Evolutionary conservation across 805 yeast genomes (phyloP).

Genomic region (Metschnikowia kunwiensis): DNA sequence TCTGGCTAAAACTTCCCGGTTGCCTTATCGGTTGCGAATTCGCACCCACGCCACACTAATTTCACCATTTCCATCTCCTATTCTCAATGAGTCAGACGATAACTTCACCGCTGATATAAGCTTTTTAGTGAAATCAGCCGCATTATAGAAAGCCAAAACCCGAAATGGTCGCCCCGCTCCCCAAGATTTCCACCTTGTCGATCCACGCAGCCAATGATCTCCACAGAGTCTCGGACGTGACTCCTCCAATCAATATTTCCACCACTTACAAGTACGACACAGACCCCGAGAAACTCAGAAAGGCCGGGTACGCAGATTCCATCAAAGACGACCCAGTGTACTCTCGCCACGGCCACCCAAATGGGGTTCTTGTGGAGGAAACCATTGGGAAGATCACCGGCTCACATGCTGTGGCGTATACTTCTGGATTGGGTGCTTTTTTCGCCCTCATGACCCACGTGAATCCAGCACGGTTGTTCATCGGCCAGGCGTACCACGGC

Average conservation of each 20-base stretch:
- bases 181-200: conserved; percentile 10
- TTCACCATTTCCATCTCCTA: too few species aligned
- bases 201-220: conserved; percentile 72
- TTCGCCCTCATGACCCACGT: conserved; percentile 65
- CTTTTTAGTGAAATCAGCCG: too few species aligned
- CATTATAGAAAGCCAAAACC: too few species aligned
- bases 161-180: too few species aligned
- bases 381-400: conserved; percentile 58
- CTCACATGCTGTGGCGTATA: conserved; percentile 65
- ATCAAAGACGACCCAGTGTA: conserved; percentile 34
- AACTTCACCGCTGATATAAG: too few species aligned
- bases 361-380: conserved; percentile 62
- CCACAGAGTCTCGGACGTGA: conserved; percentile 60
- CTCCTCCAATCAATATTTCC: conserved; percentile 77
- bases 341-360: conserved; percentile 76
- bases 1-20: too few species aligned
- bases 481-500: conserved; percentile 86
- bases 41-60: too few species aligned
- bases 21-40: too few species aligned
- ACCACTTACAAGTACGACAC: conserved; percentile 71
- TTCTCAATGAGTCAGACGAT: too few species aligned
- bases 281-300: conserved; percentile 54
- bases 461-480: conserved; percentile 71
- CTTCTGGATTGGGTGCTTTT: conserved; percentile 80
- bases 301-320: conserved; percentile 31